Percentiles rank a stretch among this genome's conserved stretches.
Conservation (phyloP, 73 alveolate genomes). For the Urostyla sp. region DNA sequence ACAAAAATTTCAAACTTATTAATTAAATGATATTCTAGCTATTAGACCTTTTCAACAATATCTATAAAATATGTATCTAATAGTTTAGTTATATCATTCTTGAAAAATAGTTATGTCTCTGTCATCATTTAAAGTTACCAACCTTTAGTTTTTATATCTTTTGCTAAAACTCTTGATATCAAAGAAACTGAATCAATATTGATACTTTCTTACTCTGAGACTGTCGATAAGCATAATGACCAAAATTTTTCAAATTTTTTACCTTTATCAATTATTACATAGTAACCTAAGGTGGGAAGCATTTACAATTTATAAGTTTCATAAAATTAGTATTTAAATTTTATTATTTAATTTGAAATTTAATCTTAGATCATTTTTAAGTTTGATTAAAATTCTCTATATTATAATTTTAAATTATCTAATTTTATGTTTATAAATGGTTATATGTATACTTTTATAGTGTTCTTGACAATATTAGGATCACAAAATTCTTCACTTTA, state of each 20-base stretch:
- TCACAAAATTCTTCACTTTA: no score
- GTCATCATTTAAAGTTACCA: conserved; percentile 11
- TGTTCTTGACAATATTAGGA: no score
- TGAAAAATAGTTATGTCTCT: conserved; percentile 20
- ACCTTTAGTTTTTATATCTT: neutral
- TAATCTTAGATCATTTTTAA: no score
- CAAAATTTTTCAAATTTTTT: neutral
- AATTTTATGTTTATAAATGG: no score
- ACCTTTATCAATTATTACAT: neutral
- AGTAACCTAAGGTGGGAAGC: conserved; percentile 38
- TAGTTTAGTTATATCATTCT: neutral
- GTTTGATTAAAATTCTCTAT: no score
- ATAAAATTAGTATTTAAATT: no score
- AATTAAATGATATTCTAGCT: conserved; percentile 15
- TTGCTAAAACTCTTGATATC: neutral
- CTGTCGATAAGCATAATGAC: neutral
- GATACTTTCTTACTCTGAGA: neutral
- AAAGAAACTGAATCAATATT: neutral
- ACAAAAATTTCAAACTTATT: neutral
- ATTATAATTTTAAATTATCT: no score
- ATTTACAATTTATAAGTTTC: neutral
- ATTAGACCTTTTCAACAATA: neutral
- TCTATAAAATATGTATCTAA: conserved; percentile 8
- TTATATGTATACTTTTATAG: no score
- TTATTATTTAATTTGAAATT: no score